phyloP scores from a whole-genome alignment of 768 basidiomycete genomes.

The Pleurotus tuber-regium region DNA sequence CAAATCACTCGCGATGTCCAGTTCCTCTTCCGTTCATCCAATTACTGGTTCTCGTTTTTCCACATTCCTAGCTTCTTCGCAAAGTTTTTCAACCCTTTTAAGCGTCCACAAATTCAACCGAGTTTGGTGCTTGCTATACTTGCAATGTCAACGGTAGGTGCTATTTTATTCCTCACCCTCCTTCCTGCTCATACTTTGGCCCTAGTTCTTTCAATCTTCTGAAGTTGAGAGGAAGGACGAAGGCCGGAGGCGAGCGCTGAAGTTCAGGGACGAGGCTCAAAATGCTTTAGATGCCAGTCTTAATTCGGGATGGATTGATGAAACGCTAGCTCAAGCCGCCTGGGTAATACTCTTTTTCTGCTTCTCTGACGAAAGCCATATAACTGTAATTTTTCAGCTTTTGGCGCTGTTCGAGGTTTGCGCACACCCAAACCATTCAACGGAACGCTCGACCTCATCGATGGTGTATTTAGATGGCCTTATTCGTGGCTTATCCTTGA shows the following conservation, averaged over 20 bases:
- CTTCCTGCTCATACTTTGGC: too few relatives aligned
- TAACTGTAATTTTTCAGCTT: conserved; percentile 37
- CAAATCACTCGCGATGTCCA: conserved; percentile 55
- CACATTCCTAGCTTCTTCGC: conserved; percentile 67
- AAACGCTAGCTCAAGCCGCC: conserved; percentile 70
- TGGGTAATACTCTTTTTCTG: conserved; percentile 48
- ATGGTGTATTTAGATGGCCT: conserved; percentile 65
- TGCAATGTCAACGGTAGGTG: conserved; percentile 47
- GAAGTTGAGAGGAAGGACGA: conserved; percentile 48
- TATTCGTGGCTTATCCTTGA: conserved; percentile 59
- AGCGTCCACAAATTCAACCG: conserved; percentile 61
- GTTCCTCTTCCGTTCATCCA: conserved; percentile 61
- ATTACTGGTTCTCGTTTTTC: conserved; percentile 74
- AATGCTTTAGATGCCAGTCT: conserved; percentile 68
- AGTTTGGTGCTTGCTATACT: conserved; percentile 61
- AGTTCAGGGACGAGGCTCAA: conserved; percentile 67
- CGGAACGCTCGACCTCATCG: conserved; percentile 51
- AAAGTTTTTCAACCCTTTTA: conserved; percentile 52
- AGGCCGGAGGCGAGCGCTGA: conserved; percentile 56
- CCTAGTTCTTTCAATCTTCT: conserved; percentile 61
- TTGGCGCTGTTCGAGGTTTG: conserved; percentile 72
- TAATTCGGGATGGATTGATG: conserved; percentile 70
- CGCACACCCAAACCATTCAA: conserved; percentile 60
- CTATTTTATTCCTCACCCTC: neutral
- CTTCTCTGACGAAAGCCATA: neutral